phyloP scores from a whole-genome alignment of 352 stramenopile genomes.

The Pythium volutum region DNA sequence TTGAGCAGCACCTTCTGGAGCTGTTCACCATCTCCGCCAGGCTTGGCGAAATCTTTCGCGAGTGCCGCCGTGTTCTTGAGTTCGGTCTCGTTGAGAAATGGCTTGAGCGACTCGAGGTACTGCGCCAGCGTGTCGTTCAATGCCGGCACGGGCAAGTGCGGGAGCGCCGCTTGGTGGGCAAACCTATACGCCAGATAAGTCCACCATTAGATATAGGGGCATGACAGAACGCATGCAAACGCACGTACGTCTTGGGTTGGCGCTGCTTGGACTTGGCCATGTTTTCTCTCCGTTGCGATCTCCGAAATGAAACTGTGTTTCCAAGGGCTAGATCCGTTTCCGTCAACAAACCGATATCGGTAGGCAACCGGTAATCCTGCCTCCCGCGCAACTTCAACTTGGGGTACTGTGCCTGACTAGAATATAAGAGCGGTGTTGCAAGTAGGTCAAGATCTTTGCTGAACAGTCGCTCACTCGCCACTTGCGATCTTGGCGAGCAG shows the following conservation, averaged over 20 bases:
- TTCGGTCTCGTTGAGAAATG: conserved; percentile 55
- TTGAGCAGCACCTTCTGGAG: conserved; percentile 50
- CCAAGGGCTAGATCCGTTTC: too few relatives aligned
- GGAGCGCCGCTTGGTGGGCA: conserved; percentile 61
- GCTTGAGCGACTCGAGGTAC: conserved; percentile 77
- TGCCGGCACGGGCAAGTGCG: conserved; percentile 77
- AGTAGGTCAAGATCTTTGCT: background rate
- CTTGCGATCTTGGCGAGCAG: too few relatives aligned
- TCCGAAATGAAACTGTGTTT: conserved; percentile 3
- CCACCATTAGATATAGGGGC: background rate
- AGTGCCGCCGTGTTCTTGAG: conserved; percentile 34
- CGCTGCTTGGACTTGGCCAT: conserved; percentile 25
- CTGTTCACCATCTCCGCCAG: conserved; percentile 40
- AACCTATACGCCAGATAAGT: conserved; percentile 19
- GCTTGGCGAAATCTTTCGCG: conserved; percentile 44
- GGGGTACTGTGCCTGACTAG: background rate
- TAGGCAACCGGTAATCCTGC: conserved; percentile 1
- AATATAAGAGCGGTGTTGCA: background rate
- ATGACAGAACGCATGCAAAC: background rate
- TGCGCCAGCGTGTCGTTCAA: conserved; percentile 83
- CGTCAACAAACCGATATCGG: conserved; percentile 13
- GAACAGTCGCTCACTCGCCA: too few relatives aligned
- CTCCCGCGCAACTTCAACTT: conserved; percentile 1
- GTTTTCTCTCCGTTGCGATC: conserved; percentile 3
- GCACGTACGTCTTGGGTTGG: conserved; percentile 15